Evolutionary conservation across 176 grass and related monocot species (phyloP).

Genomic region (Rhipidocladum racemiflorum): DNA sequence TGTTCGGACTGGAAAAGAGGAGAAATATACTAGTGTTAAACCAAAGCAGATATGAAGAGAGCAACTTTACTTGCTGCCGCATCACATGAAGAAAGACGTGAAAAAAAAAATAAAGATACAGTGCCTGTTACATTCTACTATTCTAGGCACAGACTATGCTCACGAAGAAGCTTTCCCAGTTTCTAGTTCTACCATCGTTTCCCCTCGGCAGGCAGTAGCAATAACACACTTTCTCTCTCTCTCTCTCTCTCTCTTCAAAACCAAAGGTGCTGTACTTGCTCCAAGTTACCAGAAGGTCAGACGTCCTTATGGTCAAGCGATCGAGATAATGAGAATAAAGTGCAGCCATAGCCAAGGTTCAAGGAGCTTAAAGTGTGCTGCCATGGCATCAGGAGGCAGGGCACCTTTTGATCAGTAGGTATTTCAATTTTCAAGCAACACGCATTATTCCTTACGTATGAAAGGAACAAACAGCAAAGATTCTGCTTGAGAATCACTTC

Average conservation of each 20-base stretch:
- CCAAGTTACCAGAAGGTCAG: background rate
- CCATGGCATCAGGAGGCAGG: constrained; percentile 28
- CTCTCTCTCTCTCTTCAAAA: background rate
- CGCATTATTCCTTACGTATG: constrained; percentile 30
- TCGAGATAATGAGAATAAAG: constrained; percentile 23
- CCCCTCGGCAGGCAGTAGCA: background rate
- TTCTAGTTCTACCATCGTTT: background rate
- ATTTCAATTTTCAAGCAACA: constrained; percentile 14
- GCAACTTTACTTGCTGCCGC: background rate
- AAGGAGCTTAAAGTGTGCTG: constrained; percentile 19
- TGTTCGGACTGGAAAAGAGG: background rate
- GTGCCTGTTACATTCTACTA: background rate
- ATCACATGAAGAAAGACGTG: background rate
- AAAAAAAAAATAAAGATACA: background rate
- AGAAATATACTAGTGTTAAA: background rate
- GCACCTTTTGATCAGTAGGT: background rate
- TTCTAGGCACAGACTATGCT: background rate
- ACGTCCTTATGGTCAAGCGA: background rate
- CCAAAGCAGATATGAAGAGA: background rate
- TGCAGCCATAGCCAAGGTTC: background rate
- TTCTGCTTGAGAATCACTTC: constrained; percentile 14
- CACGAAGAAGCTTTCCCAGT: background rate
- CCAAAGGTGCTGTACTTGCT: background rate
- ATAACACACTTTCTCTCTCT: background rate
- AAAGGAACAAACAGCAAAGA: background rate